Conservation (phyloP, 176 grass and related monocot species). For the maize (Zea mays) region DNA sequence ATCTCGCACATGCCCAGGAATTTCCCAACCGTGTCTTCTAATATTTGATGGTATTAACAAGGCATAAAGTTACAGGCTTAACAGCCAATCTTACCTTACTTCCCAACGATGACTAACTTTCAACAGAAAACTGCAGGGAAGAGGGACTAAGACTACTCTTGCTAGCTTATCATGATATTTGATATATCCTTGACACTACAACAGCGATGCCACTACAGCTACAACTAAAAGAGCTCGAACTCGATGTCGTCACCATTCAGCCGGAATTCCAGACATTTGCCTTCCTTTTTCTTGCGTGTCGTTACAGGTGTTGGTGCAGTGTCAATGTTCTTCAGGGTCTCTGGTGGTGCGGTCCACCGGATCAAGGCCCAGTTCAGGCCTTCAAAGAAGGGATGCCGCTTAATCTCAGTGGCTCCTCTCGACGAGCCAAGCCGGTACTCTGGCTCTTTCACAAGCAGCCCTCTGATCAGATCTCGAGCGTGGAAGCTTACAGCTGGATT, state of each 20-base stretch:
- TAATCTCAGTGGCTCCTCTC: slow-evolving; percentile 85
- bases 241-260: slow-evolving; percentile 77
- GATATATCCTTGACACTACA: slow-evolving; percentile 44
- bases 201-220: slow-evolving; percentile 23
- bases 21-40: slow-evolving; percentile 34
- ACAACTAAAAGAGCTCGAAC: slow-evolving; percentile 80
- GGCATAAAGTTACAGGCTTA: slow-evolving; percentile 54
- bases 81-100: slow-evolving; percentile 39
- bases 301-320: slow-evolving; percentile 28
- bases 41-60: slow-evolving; percentile 82
- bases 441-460: slow-evolving; percentile 87
- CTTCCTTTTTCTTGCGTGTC: slow-evolving; percentile 72
- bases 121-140: slow-evolving; percentile 51
- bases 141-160: slow-evolving; percentile 39
- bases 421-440: slow-evolving; percentile 66
- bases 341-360: slow-evolving; percentile 70
- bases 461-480: slow-evolving; percentile 75
- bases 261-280: slow-evolving; percentile 84
- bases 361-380: slow-evolving; percentile 97
- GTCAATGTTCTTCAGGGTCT: slow-evolving; percentile 56
- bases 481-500: slow-evolving; percentile 67
- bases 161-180: slow-evolving; percentile 42
- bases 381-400: slow-evolving; percentile 92
- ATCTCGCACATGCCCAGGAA: slow-evolving; percentile 22
- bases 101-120: slow-evolving; percentile 41